phyloP scores from a whole-genome alignment of 371 early-diverging fungal genomes.

The Funneliformis caledonium region DNA sequence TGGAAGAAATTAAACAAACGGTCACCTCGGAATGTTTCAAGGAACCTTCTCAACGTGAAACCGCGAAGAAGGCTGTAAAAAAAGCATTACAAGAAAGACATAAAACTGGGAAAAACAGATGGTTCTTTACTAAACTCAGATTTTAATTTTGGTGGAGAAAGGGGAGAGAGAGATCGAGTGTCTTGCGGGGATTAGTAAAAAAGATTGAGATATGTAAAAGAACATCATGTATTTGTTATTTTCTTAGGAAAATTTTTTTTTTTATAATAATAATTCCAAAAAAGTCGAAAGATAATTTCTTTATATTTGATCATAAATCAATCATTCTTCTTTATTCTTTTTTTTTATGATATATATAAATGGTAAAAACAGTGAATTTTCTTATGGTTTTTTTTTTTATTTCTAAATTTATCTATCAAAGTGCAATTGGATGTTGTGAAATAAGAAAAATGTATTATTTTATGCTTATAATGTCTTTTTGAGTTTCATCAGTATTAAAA shows the following conservation, averaged over 20 bases:
- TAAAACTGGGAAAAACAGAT: slow-evolving; percentile 98
- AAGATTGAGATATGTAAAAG: neutral
- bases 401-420: too few relatives aligned
- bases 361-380: too few relatives aligned
- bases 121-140: slow-evolving; percentile 99
- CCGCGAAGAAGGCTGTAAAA: slow-evolving; percentile 92
- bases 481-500: neutral
- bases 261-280: too few relatives aligned
- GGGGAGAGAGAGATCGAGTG: neutral
- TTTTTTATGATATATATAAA: too few relatives aligned
- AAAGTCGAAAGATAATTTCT: too few relatives aligned
- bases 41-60: slow-evolving; percentile 91
- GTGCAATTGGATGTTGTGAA: too few relatives aligned
- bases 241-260: too few relatives aligned
- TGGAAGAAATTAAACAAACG: slow-evolving; percentile 86
- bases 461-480: neutral
- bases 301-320: neutral
- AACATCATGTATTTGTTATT: too few relatives aligned
- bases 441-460: too few relatives aligned
- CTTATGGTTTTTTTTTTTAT: too few relatives aligned
- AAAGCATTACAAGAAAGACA: slow-evolving; percentile 95
- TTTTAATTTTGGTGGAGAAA: slow-evolving; percentile 66
- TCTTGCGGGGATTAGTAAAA: neutral
- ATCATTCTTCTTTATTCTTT: neutral
- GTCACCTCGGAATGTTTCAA: slow-evolving; percentile 88